Base-by-base conservation (phyloP, 306 rosid genomes). In the Quercus glauca region DNA sequence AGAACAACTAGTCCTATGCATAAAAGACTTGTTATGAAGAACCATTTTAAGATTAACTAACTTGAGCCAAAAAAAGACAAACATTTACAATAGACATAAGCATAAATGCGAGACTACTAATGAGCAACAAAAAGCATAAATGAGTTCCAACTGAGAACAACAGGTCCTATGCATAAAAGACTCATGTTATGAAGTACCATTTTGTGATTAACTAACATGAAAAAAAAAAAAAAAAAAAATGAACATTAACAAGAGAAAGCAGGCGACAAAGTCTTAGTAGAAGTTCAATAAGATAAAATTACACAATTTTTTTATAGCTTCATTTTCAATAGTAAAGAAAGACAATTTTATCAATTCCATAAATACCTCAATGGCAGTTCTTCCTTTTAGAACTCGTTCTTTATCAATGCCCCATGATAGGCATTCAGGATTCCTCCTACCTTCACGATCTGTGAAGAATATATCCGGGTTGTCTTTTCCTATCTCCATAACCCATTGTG, bases 381-480 rank as follows among this genome's bases (percentile, higher is more conserved):
- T 91, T 80, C 99, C 99, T 71, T 85, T 91, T 56, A 95, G 86
- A 88, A 93, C 96, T 60, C 99, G 81, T 78, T 92, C 99, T 90
- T 90, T 92, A 82, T 95, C 99, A 76, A 90, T 74, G 59, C 99
- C 99, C 98, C 96, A 93, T 64, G 99, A 92, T 59, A 92, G 88
- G 78, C 96, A 95, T 82, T 95, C 98, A 26, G 93, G 87, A 78
- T 91, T 95, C 82, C 98, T 95, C 90, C 91, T 88, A 78, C 99
- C 99, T 86, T 93, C 97, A 75, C 97, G 92, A 83, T 95, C 99
- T 18, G 96, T 92, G 87, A 95, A 95, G 90, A 90, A 95, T 87
- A 95, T 93, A 83, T 95, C 98, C 74, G 72, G 92, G 72, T 92
- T 91, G 79, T 86, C 94, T 85, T 91, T 91, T 81, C 99, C 98